Evolutionary conservation across 352 stramenopile genomes (phyloP), one percentile per base, ranked within the genome.

Genomic region (Pythium phragmitis): DNA sequence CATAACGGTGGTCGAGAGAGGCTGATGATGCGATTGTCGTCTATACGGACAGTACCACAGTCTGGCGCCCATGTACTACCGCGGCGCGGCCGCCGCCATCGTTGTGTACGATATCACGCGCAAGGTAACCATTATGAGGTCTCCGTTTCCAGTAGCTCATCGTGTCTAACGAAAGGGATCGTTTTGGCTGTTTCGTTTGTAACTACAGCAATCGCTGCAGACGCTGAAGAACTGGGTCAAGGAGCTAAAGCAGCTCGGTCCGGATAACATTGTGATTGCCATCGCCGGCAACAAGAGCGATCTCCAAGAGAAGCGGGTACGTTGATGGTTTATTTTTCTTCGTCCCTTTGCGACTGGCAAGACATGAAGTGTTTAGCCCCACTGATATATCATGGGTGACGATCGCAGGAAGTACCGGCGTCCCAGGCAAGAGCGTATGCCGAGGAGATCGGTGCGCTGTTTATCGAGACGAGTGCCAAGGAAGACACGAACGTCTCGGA

Each of bases 21-120:
- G 37, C 37, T 12, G 37, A 42, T 42, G 2, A 16, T 16, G 37
- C 2, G 37, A 17, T 17, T 42, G 37, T 12, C 37, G 19, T 8
- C 57, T 21, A 17, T 48, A 1, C 33, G 61, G 47, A 42, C 70
- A 94, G 74, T 99, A 99, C 73, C 93, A 98, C 65, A 98, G 89
- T 50, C 74, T 99, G 42, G 96, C 97, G 30, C 97, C 97, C 19
- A 99, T 99, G 96, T 99, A 99, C 80, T 99, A 99, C 78, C 82
- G 97, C 57, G 96, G 95, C 66, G 97, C 97, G n/a, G 91, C 94
- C 7, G 96, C 94, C 9, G 97, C 97, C 8, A 97, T 99, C 69
- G 85, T 99, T 52, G 97, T 99, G 14, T 99, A 99, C 73, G 97
- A 99, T 87, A 98, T 99, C 71, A 99, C 96, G 26, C 87, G 90